Conservation (phyloP, 2,329 filamentous ascomycete species). For the Penicillium sp. region DNA sequence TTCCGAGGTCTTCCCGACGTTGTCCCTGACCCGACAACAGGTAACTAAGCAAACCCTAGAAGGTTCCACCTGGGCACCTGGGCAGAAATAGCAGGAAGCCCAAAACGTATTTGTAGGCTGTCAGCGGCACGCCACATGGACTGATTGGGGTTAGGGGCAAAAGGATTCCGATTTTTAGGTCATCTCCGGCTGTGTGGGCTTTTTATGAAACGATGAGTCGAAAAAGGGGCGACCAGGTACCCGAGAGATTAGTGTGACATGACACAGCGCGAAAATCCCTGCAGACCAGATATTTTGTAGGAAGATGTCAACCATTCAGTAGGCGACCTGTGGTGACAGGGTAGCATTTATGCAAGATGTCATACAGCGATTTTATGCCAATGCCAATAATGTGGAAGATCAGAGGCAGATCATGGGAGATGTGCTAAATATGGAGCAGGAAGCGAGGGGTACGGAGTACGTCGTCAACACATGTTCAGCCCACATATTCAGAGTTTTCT, state of each 20-base stretch:
- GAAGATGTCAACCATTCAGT: neutral
- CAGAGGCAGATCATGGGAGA: constrained; percentile 3
- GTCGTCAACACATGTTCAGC: neutral
- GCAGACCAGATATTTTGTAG: neutral
- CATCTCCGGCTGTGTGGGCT: constrained; percentile 1
- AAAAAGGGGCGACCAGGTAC: neutral
- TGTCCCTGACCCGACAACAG: neutral
- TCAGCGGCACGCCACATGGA: neutral
- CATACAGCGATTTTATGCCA: neutral
- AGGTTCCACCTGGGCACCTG: neutral
- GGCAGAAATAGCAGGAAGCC: neutral
- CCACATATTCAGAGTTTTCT: constrained; percentile 1
- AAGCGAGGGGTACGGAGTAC: constrained; percentile 7
- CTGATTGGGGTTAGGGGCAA: neutral
- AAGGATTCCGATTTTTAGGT: neutral
- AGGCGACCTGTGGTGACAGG: neutral
- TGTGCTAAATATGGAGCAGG: constrained; percentile 7
- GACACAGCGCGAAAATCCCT: neutral
- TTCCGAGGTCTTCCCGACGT: neutral
- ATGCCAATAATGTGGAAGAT: constrained; percentile 3
- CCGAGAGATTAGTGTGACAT: neutral
- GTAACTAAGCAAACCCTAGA: neutral
- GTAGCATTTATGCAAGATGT: neutral
- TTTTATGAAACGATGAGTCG: neutral
- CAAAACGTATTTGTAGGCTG: neutral